Base-by-base conservation (phyloP, 345 rosid genomes). In the Nephelium lappaceum region DNA sequence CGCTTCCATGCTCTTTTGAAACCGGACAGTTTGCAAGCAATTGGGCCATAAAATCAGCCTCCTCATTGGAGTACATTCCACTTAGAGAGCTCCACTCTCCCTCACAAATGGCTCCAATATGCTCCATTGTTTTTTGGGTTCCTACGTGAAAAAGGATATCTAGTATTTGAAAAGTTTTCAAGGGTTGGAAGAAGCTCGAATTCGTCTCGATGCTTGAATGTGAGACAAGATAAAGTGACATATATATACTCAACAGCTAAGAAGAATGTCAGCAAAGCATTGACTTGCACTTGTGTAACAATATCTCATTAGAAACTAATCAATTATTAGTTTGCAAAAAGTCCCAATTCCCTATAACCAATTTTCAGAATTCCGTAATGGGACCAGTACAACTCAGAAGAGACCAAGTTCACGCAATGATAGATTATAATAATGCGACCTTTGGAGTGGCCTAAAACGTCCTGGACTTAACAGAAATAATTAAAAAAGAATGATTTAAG, bases 21-120 rank as follows among this genome's bases (percentile, higher is more conserved):
- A 78, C 69, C 3, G 85, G 80, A 77, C 64, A 82, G 41, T 83
- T 81, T 2, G 83, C 85, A 1, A 91, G 90, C 82, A 93, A 82
- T 38, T 90, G 91, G 45, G 88, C 89, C 93, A 90, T 83, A 88
- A 93, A 89, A 69, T 95, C 91, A 63, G 89, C 86, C 81, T 95
- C 98, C 63, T 94, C 95, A 57, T 79, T 72, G 31, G 92, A 81
- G 70, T 79, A 83, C 80, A 89, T 81, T 67, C 89, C 93, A 27
- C 87, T 76, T 2, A 90, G 82, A 72, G 80, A 84, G 55, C 84
- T 84, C 96, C 97, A 93, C 38, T 88, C 93, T 45, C 89, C 88
- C 51, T 83, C 90, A n/a, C 72, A 41, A n/a, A 64, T 51, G 41
- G 76, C 74, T 69, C 83, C 92, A 83, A 85, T 80, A 24, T 86